Evolutionary conservation across 345 rosid species (phyloP).

Genomic region (Camelina hispida): DNA sequence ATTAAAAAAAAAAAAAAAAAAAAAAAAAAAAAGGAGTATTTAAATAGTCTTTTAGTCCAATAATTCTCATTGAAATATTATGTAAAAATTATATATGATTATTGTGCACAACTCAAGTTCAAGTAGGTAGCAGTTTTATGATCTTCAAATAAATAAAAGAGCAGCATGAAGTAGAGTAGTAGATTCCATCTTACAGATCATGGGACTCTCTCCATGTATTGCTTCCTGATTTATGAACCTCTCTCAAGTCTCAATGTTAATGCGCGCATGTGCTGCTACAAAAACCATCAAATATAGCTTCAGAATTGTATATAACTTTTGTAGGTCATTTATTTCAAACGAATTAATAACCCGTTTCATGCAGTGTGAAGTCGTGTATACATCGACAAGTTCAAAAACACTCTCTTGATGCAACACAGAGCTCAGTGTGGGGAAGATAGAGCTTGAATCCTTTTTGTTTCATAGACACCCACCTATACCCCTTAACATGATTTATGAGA

Average conservation of each 20-base stretch:
- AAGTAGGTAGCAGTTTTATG: neutral
- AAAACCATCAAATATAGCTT: neutral
- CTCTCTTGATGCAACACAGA: neutral
- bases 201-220: neutral
- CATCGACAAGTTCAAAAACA: constrained; percentile 4
- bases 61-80: too few species aligned
- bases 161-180: neutral
- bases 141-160: neutral
- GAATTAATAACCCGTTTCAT: neutral
- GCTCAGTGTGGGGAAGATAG: neutral
- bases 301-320: neutral
- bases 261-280: constrained; percentile 1
- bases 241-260: neutral
- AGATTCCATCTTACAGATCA: neutral
- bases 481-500: neutral
- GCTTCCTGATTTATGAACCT: neutral
- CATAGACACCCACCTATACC: neutral
- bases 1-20: too few species aligned
- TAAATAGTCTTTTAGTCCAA: too few species aligned
- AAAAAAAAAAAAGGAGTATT: too few species aligned
- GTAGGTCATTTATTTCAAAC: neutral
- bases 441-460: neutral
- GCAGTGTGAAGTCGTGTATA: neutral
- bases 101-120: neutral
- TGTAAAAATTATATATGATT: too few species aligned